phyloP scores from a whole-genome alignment of 768 basidiomycete genomes.

The Tylopilus sp. region DNA sequence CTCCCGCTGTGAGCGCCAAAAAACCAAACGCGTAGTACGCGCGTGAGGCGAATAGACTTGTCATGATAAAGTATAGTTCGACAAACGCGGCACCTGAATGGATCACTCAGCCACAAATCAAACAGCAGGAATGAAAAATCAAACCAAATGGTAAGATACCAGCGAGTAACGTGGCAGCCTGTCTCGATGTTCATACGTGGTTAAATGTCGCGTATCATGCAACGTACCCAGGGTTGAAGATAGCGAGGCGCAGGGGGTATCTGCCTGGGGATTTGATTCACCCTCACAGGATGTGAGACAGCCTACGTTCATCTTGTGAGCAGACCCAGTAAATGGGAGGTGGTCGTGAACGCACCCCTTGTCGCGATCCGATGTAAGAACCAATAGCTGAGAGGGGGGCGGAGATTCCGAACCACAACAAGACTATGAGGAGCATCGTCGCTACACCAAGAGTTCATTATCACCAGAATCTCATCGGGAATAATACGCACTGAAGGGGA shows the following conservation, averaged over 20 bases:
- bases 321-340: neutral
- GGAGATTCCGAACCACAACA: slow-evolving; percentile 93
- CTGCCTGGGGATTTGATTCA: slow-evolving; percentile 94
- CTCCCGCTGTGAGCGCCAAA: slow-evolving; percentile 78
- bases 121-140: slow-evolving; percentile 14
- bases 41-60: slow-evolving; percentile 86
- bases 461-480: neutral
- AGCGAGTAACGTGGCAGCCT: slow-evolving; percentile 75
- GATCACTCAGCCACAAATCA: slow-evolving; percentile 1
- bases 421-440: slow-evolving; percentile 79
- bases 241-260: slow-evolving; percentile 88
- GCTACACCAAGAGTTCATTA: slow-evolving; percentile 38
- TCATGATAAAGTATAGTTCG: slow-evolving; percentile 89
- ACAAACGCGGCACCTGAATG: slow-evolving; percentile 94
- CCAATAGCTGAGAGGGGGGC: slow-evolving; percentile 86
- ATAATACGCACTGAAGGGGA: slow-evolving; percentile 74
- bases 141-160: slow-evolving; percentile 90
- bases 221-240: slow-evolving; percentile 71
- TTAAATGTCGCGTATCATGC: neutral
- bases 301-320: slow-evolving; percentile 40
- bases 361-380: slow-evolving; percentile 80
- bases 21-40: slow-evolving; percentile 98
- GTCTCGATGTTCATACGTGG: slow-evolving; percentile 13
- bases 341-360: slow-evolving; percentile 58
- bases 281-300: slow-evolving; percentile 79